These are phyloP conservation scores for Erodium trifolium DNA, from an alignment of 441 rosid species.

Conservation along the genomic window DNA sequence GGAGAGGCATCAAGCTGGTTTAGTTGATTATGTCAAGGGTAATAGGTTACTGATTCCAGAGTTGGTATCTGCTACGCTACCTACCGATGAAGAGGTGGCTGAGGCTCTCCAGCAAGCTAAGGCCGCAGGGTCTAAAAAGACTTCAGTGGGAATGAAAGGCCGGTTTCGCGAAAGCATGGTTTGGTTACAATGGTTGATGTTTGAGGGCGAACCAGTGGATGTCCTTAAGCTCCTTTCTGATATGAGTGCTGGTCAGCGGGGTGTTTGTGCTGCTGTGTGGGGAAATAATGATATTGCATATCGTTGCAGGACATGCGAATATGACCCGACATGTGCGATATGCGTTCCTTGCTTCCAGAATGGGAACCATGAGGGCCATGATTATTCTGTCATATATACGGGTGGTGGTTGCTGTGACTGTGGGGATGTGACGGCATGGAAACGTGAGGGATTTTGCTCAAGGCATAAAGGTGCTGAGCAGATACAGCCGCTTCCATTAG, in stretches of 20 bases:
- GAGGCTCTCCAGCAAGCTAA: conserved; percentile 31
- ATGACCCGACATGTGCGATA: conserved; percentile 91
- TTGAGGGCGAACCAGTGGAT: conserved; percentile 49
- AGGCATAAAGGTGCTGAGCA: conserved; percentile 89
- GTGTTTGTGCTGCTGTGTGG: conserved; percentile 99
- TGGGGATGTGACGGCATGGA: conserved; percentile 98
- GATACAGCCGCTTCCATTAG: conserved; percentile 80
- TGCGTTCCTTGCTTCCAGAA: conserved; percentile 87
- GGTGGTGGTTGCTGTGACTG: conserved; percentile 98
- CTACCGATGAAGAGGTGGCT: conserved; percentile 59
- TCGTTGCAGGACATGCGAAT: conserved; percentile 77
- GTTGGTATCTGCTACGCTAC: conserved; percentile 56
- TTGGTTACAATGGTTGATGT: conserved; percentile 95
- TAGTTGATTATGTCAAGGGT: conserved; percentile 45
- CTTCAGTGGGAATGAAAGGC: conserved; percentile 27
- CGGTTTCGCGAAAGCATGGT: conserved; percentile 50
- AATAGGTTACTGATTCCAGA: conserved; percentile 34
- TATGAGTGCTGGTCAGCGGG: conserved; percentile 50
- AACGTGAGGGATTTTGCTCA: conserved; percentile 85
- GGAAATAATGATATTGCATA: conserved; percentile 84
- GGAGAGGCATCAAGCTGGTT: conserved; percentile 33
- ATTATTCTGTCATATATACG: conserved; percentile 72
- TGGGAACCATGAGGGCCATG: conserved; percentile 76
- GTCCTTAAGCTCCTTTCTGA: conserved; percentile 45
- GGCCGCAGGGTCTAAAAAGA: conserved; percentile 28